phyloP scores from a whole-genome alignment of 2,329 filamentous ascomycete species.

The Phialophora expanda region DNA sequence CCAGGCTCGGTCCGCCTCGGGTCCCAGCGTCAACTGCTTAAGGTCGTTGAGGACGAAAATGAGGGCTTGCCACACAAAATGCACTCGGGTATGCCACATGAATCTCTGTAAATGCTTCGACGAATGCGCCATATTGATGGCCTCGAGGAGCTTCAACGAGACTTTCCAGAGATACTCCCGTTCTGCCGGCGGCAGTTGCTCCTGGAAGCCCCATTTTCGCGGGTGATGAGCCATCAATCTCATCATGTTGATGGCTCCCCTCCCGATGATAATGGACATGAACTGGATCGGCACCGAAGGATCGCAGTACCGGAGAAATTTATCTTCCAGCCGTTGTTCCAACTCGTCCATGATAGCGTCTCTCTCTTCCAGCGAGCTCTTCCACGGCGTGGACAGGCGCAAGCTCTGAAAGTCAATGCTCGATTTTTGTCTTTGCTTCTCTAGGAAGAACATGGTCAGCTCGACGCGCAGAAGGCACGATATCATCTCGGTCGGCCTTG shows the following conservation, averaged over 20 bases:
- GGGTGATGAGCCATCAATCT: slow-evolving; percentile 55
- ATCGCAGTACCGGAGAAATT: slow-evolving; percentile 60
- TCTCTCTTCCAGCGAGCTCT: slow-evolving; percentile 44
- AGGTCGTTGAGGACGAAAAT: slow-evolving; percentile 57
- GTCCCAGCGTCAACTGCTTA: slow-evolving; percentile 45
- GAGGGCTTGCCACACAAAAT: slow-evolving; percentile 60
- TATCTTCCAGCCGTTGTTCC: slow-evolving; percentile 59
- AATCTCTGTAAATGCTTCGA: slow-evolving; percentile 50
- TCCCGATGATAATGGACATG: slow-evolving; percentile 52
- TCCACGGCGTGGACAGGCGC: slow-evolving; percentile 31
- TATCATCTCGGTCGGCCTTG: slow-evolving; percentile 62
- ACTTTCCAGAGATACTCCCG: slow-evolving; percentile 50
- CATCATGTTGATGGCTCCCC: slow-evolving; percentile 51
- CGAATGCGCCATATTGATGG: slow-evolving; percentile 49
- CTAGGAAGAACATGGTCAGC: slow-evolving; percentile 60
- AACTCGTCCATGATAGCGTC: slow-evolving; percentile 48
- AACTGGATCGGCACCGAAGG: slow-evolving; percentile 56
- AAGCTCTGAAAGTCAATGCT: slow-evolving; percentile 22
- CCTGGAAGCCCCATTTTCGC: slow-evolving; percentile 43
- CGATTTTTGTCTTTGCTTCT: slow-evolving; percentile 29
- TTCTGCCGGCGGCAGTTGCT: slow-evolving; percentile 44
- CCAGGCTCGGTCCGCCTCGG: slow-evolving; percentile 52
- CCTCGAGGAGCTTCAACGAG: slow-evolving; percentile 47
- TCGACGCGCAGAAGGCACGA: slow-evolving; percentile 66
- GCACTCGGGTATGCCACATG: slow-evolving; percentile 53